Conservation (phyloP, 75 land plant genomes). For the Chamaecyparis obtusa region DNA sequence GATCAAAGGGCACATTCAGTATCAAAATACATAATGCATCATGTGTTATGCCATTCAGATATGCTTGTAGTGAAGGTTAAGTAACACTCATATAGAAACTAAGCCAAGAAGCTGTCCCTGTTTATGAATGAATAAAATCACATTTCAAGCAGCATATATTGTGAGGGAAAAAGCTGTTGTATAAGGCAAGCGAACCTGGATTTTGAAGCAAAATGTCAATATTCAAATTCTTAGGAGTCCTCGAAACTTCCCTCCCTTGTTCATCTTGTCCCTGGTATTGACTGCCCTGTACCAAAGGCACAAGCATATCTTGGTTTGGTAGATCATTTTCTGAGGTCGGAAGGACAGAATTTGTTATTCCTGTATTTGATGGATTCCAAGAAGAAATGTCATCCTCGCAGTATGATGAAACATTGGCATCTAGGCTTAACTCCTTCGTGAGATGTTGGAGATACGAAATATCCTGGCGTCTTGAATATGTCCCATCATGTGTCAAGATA, state of each 20-base stretch:
- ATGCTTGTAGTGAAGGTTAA: background rate
- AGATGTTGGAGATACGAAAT: slow-evolving; percentile 42
- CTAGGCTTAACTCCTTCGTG: slow-evolving; percentile 54
- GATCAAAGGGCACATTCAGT: background rate
- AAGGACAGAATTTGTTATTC: background rate
- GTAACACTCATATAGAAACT: background rate
- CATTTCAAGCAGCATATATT: background rate
- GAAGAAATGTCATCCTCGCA: background rate
- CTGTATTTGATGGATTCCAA: slow-evolving; percentile 9
- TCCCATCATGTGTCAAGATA: background rate
- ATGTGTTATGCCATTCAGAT: background rate
- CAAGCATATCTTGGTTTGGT: slow-evolving; percentile 2
- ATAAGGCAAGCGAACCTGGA: background rate
- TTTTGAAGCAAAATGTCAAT: slow-evolving; percentile 14
- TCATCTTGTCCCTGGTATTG: slow-evolving; percentile 3
- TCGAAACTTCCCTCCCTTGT: background rate
- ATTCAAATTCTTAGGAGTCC: slow-evolving; percentile 6
- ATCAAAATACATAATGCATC: background rate
- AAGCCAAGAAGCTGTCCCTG: background rate
- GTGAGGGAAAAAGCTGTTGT: background rate
- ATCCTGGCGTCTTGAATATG: slow-evolving; percentile 22
- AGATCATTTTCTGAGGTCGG: slow-evolving; percentile 1
- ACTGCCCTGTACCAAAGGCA: background rate
- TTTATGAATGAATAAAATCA: background rate
- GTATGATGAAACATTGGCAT: slow-evolving; percentile 26